These are phyloP conservation scores for Penicillium waksmanii DNA, from an alignment of 495 filamentous ascomycete genomes.

Conservation along the genomic window DNA sequence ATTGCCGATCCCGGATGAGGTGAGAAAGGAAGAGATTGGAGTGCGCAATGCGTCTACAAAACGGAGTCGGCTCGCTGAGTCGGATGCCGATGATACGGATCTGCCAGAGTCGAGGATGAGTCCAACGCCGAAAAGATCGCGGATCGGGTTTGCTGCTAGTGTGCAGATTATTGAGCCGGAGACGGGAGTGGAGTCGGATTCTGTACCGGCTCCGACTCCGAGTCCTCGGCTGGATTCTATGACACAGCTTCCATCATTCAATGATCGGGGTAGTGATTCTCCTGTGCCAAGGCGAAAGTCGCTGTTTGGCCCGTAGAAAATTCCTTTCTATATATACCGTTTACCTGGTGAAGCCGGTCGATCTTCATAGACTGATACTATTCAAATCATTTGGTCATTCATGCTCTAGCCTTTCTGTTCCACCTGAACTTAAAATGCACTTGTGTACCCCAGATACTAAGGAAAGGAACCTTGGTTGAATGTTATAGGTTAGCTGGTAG, in stretches of 20 bases:
- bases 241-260: neutral
- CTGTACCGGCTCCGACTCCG: neutral
- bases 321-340: no score
- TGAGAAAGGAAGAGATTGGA: neutral
- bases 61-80: slow-evolving; percentile 2
- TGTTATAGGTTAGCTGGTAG: no score
- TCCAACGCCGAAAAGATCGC: slow-evolving; percentile 13
- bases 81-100: slow-evolving; percentile 18
- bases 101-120: neutral
- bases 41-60: neutral
- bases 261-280: neutral
- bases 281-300: neutral
- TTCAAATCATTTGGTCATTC: no score
- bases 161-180: slow-evolving; percentile 8
- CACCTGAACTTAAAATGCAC: no score
- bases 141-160: slow-evolving; percentile 23
- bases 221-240: neutral
- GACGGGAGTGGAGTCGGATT: neutral
- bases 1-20: slow-evolving; percentile 42
- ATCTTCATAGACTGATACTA: no score
- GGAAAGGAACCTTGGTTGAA: no score
- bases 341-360: no score
- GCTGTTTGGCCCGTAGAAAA: neutral
- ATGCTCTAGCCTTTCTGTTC: no score
- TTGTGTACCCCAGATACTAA: no score